Conservation (phyloP, 495 filamentous ascomycete species). For the Lophiotrema nucula region DNA sequence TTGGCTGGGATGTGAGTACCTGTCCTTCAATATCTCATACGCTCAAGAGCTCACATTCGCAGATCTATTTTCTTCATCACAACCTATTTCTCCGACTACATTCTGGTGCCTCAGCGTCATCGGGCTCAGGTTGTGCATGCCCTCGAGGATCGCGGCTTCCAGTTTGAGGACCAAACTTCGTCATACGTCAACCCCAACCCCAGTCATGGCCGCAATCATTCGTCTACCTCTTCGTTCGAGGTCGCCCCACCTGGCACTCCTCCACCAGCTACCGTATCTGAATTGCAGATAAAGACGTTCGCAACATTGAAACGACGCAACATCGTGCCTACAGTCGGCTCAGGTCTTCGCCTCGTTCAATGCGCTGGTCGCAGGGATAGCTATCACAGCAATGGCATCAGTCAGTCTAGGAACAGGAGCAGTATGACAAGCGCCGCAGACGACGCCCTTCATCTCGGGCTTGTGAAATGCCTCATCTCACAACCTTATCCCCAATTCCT, state of each 20-base stretch:
- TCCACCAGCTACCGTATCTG: slow-evolving; percentile 70
- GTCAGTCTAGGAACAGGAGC: slow-evolving; percentile 34
- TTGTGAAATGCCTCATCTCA: slow-evolving; percentile 67
- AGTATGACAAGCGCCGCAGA: slow-evolving; percentile 37
- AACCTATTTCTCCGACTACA: slow-evolving; percentile 97
- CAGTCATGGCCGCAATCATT: slow-evolving; percentile 52
- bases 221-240: slow-evolving; percentile 49
- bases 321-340: slow-evolving; percentile 70
- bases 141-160: slow-evolving; percentile 77
- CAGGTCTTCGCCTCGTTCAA: slow-evolving; percentile 69
- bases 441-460: slow-evolving; percentile 64
- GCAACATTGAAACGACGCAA: slow-evolving; percentile 67
- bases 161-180: slow-evolving; percentile 71
- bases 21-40: slow-evolving; percentile 1
- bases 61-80: slow-evolving; percentile 97
- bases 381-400: slow-evolving; percentile 11
- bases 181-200: slow-evolving; percentile 60
- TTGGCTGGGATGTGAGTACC: slow-evolving; percentile 84
- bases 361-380: slow-evolving; percentile 68
- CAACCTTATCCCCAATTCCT: slow-evolving; percentile 69
- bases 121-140: slow-evolving; percentile 70
- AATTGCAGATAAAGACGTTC: slow-evolving; percentile 83
- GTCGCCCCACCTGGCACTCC: slow-evolving; percentile 64
- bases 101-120: slow-evolving; percentile 77
- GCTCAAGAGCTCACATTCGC: neutral